Percentiles rank a stretch among this genome's conserved stretches.
Conservation (phyloP, 495 filamentous ascomycete species). For the Xylaria flabelliformis region DNA sequence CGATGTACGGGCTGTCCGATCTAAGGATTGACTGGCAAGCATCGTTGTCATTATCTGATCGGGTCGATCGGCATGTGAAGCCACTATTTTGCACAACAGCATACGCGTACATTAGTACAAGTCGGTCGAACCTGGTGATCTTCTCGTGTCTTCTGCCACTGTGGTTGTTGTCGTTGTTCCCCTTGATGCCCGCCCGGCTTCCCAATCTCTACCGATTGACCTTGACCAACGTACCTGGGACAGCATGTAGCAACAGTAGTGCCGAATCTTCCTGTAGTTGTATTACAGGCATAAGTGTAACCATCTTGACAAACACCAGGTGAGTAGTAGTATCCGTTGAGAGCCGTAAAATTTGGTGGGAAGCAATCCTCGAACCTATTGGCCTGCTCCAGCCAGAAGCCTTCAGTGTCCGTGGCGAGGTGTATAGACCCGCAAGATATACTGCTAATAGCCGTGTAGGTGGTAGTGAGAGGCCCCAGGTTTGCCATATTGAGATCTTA, state of each 20-base stretch:
- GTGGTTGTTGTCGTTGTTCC: background rate
- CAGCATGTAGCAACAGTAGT: conserved; percentile 12
- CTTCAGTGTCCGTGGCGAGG: background rate
- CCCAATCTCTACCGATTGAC: background rate
- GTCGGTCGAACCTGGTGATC: background rate
- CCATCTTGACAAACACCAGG: conserved; percentile 6
- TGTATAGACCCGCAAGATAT: background rate
- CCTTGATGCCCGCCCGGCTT: background rate
- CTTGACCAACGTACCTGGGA: conserved; percentile 2
- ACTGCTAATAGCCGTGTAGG: background rate
- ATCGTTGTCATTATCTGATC: background rate
- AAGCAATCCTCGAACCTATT: background rate
- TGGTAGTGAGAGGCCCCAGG: background rate
- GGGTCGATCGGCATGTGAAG: background rate
- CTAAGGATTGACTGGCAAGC: conserved; percentile 2
- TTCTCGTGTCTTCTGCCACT: background rate
- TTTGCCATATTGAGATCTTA: background rate
- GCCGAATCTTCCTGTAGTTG: background rate
- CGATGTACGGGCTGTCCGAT: too few relatives aligned
- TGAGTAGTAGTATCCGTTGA: conserved; percentile 1
- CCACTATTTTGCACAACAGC: conserved; percentile 2
- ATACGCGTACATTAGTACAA: background rate
- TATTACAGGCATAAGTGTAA: conserved; percentile 7
- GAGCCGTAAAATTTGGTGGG: background rate
- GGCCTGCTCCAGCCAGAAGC: background rate